These are phyloP conservation scores for Scytalidium sp. DNA, from an alignment of 2,329 filamentous ascomycete species.

Conservation along the genomic window DNA sequence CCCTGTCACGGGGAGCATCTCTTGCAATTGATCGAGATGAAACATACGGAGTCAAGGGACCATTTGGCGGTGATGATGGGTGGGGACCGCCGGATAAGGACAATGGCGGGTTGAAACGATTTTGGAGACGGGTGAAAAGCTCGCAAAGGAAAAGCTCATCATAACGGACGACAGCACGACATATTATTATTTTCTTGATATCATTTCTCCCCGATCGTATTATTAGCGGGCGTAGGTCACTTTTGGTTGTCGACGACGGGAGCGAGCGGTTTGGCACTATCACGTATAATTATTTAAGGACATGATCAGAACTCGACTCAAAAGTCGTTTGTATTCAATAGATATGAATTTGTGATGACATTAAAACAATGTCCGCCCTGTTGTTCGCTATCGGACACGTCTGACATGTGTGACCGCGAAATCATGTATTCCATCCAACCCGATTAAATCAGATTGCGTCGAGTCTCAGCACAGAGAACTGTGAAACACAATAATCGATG, in stretches of 20 bases:
- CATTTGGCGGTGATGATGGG: constrained; percentile 29
- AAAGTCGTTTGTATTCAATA: too few species aligned
- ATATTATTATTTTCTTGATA: not conserved
- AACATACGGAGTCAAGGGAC: constrained; percentile 42
- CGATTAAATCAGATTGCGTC: too few species aligned
- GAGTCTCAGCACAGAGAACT: too few species aligned
- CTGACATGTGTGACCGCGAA: too few species aligned
- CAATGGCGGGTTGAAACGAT: constrained; percentile 55
- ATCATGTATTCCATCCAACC: too few species aligned
- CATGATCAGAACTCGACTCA: too few species aligned
- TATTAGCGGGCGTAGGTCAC: not conserved
- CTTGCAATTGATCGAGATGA: constrained; percentile 54
- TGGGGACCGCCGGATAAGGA: constrained; percentile 45
- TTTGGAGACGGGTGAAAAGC: constrained; percentile 57
- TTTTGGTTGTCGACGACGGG: not conserved
- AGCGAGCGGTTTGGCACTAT: not conserved
- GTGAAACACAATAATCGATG: too few species aligned
- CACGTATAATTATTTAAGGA: not conserved
- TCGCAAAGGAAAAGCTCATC: constrained; percentile 19
- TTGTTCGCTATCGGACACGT: too few species aligned
- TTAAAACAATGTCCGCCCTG: too few species aligned
- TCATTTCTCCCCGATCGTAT: not conserved
- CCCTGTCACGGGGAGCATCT: constrained; percentile 42
- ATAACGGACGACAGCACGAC: not conserved
- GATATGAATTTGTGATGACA: too few species aligned